A percentile compares a stretch with the other conserved stretches of the same genome.
phyloP scores from a whole-genome alignment of 2,329 filamentous ascomycete genomes.

The Xylariaceae sp. region DNA sequence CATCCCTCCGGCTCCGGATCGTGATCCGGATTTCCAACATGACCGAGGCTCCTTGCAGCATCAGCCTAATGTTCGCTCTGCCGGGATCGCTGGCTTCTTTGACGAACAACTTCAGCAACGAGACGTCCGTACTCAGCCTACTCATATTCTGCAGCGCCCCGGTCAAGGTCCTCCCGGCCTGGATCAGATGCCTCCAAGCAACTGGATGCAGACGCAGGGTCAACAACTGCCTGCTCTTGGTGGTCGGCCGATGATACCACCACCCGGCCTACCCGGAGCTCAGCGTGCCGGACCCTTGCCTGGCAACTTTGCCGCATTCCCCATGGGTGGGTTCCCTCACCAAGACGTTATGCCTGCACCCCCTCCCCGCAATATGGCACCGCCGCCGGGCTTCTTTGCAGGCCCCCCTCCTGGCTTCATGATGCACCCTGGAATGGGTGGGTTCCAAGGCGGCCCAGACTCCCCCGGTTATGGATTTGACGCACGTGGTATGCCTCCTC shows the following conservation, averaged over 20 bases:
- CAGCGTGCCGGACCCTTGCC: slow-evolving; percentile 47
- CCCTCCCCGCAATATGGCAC: slow-evolving; percentile 41
- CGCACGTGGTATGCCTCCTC: slow-evolving; percentile 50
- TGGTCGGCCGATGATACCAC: slow-evolving; percentile 52
- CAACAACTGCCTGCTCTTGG: slow-evolving; percentile 41
- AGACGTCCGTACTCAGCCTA: slow-evolving; percentile 47
- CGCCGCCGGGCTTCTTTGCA: slow-evolving; percentile 54
- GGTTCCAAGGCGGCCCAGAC: slow-evolving; percentile 49
- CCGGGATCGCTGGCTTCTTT: slow-evolving; percentile 47
- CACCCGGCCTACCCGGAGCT: slow-evolving; percentile 50
- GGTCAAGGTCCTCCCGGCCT: slow-evolving; percentile 52
- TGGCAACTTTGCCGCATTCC: slow-evolving; percentile 57
- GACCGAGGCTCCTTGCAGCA: slow-evolving; percentile 36
- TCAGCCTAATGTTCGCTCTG: slow-evolving; percentile 27
- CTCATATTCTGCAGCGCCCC: slow-evolving; percentile 58
- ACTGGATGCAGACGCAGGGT: slow-evolving; percentile 43
- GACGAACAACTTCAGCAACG: slow-evolving; percentile 48
- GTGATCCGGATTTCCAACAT: slow-evolving; percentile 44
- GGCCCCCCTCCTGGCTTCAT: slow-evolving; percentile 46
- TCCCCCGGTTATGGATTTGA: slow-evolving; percentile 50
- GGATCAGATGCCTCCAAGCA: slow-evolving; percentile 52
- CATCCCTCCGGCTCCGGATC: slow-evolving; percentile 43
- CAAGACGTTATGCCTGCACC: slow-evolving; percentile 46
- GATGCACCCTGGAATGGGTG: slow-evolving; percentile 49
- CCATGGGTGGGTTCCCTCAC: slow-evolving; percentile 45